Evolutionary conservation across 305 asterid species (phyloP).

Genomic region (Rubia balearica): DNA sequence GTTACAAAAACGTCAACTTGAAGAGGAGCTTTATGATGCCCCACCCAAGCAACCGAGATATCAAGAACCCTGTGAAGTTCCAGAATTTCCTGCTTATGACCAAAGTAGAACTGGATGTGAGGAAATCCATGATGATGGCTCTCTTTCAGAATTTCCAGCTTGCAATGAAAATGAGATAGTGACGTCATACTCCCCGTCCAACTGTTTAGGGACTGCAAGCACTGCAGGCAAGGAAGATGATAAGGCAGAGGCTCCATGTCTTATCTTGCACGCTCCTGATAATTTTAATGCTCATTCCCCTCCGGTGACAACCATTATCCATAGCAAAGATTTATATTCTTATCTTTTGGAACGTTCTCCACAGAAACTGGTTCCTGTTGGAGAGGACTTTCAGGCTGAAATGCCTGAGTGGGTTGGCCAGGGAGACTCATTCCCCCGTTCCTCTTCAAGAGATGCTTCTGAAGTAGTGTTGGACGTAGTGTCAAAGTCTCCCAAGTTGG

Average conservation of each 20-base stretch:
- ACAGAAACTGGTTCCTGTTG: conserved; percentile 51
- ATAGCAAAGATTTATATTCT: conserved; percentile 29
- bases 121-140: conserved; percentile 24
- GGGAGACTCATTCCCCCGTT: conserved; percentile 6
- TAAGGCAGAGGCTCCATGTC: conserved; percentile 25
- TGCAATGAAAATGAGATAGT: conserved; percentile 23
- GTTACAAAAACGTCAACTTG: conserved; percentile 31
- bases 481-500: conserved; percentile 11
- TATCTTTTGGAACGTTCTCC: conserved; percentile 41
- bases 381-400: conserved; percentile 59
- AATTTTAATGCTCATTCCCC: conserved; percentile 19
- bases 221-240: conserved; percentile 31
- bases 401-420: conserved; percentile 40
- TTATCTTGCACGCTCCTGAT: conserved; percentile 26
- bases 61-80: conserved; percentile 17
- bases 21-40: conserved; percentile 22
- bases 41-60: conserved; percentile 30
- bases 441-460: conserved; percentile 10
- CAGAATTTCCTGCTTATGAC: conserved; percentile 20
- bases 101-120: conserved; percentile 18
- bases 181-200: conserved; percentile 24
- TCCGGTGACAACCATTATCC: conserved; percentile 22
- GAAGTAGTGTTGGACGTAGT: conserved; percentile 6
- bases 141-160: conserved; percentile 19
- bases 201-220: conserved; percentile 33